phyloP scores from a whole-genome alignment of 352 stramenopile species.

The Globisporangium alternatum region DNA sequence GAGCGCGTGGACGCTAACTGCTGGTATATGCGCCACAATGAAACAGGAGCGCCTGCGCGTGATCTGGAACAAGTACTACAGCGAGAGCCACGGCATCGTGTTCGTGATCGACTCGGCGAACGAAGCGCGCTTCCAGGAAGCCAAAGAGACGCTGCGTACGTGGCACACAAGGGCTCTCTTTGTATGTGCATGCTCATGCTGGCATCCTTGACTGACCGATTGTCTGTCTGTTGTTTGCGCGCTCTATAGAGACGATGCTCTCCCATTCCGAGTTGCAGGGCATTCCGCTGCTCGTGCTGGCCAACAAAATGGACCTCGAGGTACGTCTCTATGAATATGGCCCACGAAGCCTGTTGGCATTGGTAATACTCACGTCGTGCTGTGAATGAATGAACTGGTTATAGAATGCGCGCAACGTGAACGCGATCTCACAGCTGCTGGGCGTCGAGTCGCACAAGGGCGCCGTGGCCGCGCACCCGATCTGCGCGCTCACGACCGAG shows the following conservation, averaged over 20 bases:
- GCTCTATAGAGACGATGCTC: slow-evolving; percentile 65
- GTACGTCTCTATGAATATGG: slow-evolving; percentile 14
- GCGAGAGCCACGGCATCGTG: slow-evolving; percentile 89
- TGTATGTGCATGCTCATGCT: not conserved
- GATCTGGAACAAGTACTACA: slow-evolving; percentile 95
- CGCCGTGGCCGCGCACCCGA: slow-evolving; percentile 40
- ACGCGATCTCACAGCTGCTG: slow-evolving; percentile 42
- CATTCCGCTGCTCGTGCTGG: slow-evolving; percentile 86
- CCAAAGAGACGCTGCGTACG: slow-evolving; percentile 80
- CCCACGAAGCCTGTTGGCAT: not conserved
- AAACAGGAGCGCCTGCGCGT: slow-evolving; percentile 76
- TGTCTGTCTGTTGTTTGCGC: not conserved
- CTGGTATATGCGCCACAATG: not conserved
- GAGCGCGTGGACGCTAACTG: not conserved
- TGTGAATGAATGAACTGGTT: not conserved
- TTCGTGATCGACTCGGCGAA: slow-evolving; percentile 91
- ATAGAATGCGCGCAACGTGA: slow-evolving; percentile 36
- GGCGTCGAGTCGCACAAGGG: slow-evolving; percentile 39
- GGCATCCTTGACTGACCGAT: not conserved
- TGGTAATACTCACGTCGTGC: not conserved
- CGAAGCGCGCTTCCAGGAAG: slow-evolving; percentile 83
- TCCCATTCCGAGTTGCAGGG: slow-evolving; percentile 70
- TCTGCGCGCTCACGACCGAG: slow-evolving; percentile 66
- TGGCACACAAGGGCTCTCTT: not conserved
- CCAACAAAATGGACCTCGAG: slow-evolving; percentile 90